Conservation (phyloP, 2,329 filamentous ascomycete species). For the Aureobasidium sp. region DNA sequence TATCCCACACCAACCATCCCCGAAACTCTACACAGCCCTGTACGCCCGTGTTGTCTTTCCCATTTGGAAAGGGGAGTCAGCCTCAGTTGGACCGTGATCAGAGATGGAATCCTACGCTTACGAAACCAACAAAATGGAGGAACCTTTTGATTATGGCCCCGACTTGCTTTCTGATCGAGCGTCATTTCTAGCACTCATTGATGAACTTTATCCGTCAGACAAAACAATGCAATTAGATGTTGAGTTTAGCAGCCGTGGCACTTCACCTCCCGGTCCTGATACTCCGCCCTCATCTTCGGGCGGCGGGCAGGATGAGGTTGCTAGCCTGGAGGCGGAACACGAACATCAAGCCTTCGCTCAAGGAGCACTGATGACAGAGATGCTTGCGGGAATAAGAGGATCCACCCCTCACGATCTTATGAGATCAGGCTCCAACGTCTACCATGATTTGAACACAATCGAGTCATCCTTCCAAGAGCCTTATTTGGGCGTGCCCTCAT, state of each 20-base stretch:
- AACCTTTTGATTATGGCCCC: not conserved
- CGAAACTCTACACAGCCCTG: slow-evolving; percentile 2
- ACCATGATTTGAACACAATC: not conserved
- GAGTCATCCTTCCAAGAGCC: slow-evolving; percentile 1
- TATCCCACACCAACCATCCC: slow-evolving; percentile 3
- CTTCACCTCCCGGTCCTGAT: slow-evolving; percentile 1
- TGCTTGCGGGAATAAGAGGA: slow-evolving; percentile 7
- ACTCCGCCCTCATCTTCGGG: slow-evolving; percentile 7
- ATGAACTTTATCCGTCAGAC: not conserved
- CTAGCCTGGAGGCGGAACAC: not conserved
- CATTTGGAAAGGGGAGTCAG: not conserved
- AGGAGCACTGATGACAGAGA: slow-evolving; percentile 11
- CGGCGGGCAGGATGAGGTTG: not conserved
- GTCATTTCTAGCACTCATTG: slow-evolving; percentile 9
- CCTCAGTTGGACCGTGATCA: not conserved
- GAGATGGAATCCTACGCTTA: slow-evolving; percentile 13
- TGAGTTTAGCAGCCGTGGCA: slow-evolving; percentile 7
- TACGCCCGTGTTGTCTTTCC: slow-evolving; percentile 1
- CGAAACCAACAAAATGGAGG: slow-evolving; percentile 12
- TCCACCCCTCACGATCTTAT: not conserved
- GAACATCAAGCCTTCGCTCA: not conserved
- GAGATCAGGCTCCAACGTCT: not conserved
- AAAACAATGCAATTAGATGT: slow-evolving; percentile 2
- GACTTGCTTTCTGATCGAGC: slow-evolving; percentile 6
- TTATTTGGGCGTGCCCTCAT: not conserved